Conservation (phyloP, 306 rosid species). For the Fagus crenata region DNA sequence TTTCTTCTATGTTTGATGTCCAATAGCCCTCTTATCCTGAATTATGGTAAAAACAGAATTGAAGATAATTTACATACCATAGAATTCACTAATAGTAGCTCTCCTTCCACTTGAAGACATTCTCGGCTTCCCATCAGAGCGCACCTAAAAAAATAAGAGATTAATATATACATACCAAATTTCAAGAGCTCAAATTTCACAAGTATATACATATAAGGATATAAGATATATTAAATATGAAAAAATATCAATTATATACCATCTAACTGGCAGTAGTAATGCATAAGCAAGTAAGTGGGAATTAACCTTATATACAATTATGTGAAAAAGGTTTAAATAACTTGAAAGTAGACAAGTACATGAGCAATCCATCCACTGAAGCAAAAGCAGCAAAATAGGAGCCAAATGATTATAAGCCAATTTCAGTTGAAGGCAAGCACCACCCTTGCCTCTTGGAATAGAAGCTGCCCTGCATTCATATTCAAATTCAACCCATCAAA, state of each 20-base stretch:
- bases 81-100: constrained; percentile 65
- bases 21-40: background rate
- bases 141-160: constrained; percentile 40
- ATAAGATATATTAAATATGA: background rate
- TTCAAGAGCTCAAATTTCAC: background rate
- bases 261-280: background rate
- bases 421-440: constrained; percentile 62
- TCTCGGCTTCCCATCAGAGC: constrained; percentile 44
- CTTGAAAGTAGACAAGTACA: constrained; percentile 55
- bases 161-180: constrained; percentile 15
- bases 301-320: constrained; percentile 62
- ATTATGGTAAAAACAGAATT: background rate
- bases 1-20: background rate
- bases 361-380: constrained; percentile 65
- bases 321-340: constrained; percentile 54
- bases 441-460: constrained; percentile 57
- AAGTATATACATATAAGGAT: background rate
- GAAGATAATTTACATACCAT: constrained; percentile 37
- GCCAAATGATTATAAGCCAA: constrained; percentile 61
- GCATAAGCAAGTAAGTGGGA: background rate
- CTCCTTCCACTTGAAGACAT: constrained; percentile 55
- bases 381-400: constrained; percentile 52
- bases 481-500: constrained; percentile 17
- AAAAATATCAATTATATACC: too few species aligned
- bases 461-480: constrained; percentile 72